Percentiles rank a stretch among this genome's conserved stretches.
These are phyloP conservation scores for Phytophthora lateralis DNA, from an alignment of 352 stramenopile genomes.

Conservation along the genomic window DNA sequence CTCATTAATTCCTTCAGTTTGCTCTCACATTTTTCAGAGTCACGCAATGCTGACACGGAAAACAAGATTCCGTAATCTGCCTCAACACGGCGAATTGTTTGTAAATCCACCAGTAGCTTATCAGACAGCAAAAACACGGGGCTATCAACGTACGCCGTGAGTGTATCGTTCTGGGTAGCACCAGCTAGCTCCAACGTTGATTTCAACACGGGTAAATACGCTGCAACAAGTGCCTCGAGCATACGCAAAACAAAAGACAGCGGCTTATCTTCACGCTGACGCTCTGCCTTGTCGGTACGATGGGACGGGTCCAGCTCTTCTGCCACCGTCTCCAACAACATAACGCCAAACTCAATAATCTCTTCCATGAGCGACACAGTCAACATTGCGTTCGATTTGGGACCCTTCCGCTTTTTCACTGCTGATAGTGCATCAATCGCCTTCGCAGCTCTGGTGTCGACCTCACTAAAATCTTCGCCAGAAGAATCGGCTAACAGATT, in stretches of 20 bases:
- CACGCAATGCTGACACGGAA: constrained; percentile 52
- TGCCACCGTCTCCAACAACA: constrained; percentile 52
- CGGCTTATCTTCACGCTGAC: constrained; percentile 2
- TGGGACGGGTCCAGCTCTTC: constrained; percentile 6
- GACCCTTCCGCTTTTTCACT: constrained; percentile 45
- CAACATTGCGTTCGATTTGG: constrained; percentile 30
- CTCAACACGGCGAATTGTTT: constrained; percentile 50
- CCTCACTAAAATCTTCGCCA: constrained; percentile 11
- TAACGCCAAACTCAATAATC: constrained; percentile 49
- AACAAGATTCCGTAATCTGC: constrained; percentile 60
- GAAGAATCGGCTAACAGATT: constrained; percentile 52
- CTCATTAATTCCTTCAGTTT: constrained; percentile 54
- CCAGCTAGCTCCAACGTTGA: constrained; percentile 22
- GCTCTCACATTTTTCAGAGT: constrained; percentile 44
- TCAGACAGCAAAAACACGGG: constrained; percentile 40
- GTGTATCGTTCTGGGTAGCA: constrained; percentile 19
- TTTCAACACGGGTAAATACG: constrained; percentile 38
- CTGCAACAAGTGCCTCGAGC: constrained; percentile 40
- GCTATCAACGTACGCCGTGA: constrained; percentile 29
- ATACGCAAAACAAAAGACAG: constrained; percentile 42
- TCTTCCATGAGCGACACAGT: constrained; percentile 60
- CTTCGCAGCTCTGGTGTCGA: constrained; percentile 16
- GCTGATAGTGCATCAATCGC: constrained; percentile 42
- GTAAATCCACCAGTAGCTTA: constrained; percentile 44
- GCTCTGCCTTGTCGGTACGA: not conserved